Evolutionary conservation across 2,329 filamentous ascomycete genomes (phyloP).

Genomic region (Niveomyces coronatus): DNA sequence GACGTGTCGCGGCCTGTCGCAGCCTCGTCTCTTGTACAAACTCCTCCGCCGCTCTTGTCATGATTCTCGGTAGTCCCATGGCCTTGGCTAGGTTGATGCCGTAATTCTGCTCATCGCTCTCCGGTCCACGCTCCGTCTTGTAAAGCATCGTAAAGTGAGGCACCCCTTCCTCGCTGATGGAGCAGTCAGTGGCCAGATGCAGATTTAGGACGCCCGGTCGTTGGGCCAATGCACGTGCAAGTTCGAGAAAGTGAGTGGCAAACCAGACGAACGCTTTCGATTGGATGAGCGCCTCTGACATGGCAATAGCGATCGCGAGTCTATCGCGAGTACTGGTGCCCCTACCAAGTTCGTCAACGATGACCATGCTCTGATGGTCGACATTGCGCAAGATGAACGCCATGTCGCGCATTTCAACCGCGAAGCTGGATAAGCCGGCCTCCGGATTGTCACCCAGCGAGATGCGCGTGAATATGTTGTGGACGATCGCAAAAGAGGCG

Average conservation of each 20-base stretch:
- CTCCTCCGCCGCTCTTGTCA: slow-evolving; percentile 57
- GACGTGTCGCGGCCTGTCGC: slow-evolving; percentile 46
- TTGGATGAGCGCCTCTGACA: slow-evolving; percentile 77
- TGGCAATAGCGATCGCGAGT: slow-evolving; percentile 77
- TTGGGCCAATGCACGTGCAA: slow-evolving; percentile 65
- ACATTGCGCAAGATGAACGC: slow-evolving; percentile 85
- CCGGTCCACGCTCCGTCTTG: slow-evolving; percentile 62
- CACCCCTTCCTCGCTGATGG: slow-evolving; percentile 34
- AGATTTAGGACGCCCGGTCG: slow-evolving; percentile 72
- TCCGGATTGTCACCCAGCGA: slow-evolving; percentile 83
- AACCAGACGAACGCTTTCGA: slow-evolving; percentile 80
- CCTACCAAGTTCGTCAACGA: slow-evolving; percentile 86
- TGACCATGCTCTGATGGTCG: slow-evolving; percentile 62
- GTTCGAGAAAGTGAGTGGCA: slow-evolving; percentile 81
- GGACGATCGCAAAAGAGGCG: slow-evolving; percentile 68
- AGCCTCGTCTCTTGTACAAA: slow-evolving; percentile 54
- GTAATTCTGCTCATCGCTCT: slow-evolving; percentile 60
- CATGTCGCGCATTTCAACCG: slow-evolving; percentile 91
- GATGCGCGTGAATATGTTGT: slow-evolving; percentile 78
- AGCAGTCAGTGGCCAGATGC: slow-evolving; percentile 64
- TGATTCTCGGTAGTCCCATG: slow-evolving; percentile 56
- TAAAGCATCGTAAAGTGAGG: slow-evolving; percentile 78
- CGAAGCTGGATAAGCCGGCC: slow-evolving; percentile 86
- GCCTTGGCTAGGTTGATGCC: slow-evolving; percentile 73
- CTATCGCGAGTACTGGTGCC: slow-evolving; percentile 87